Percentiles rank a stretch among this genome's conserved stretches.
phyloP scores from a whole-genome alignment of 164 flowering plant species.

The Macadamia tetraphylla region DNA sequence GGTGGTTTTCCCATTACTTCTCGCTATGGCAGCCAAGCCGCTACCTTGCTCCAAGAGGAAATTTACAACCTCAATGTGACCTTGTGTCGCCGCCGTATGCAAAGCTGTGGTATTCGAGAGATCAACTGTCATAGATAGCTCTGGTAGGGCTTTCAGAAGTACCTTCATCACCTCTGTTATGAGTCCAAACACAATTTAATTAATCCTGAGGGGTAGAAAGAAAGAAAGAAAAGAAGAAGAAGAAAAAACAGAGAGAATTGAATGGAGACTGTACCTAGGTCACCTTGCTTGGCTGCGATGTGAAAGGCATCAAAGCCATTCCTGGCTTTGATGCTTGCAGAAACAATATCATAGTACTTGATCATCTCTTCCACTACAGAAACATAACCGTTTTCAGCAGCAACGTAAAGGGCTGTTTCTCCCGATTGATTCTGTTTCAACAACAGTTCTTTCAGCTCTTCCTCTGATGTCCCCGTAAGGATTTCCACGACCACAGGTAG shows the following conservation, averaged over 20 bases:
- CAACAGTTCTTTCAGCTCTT: slow-evolving; percentile 47
- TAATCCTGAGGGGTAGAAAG: not conserved
- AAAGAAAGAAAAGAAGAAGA: not conserved
- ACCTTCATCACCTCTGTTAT: slow-evolving; percentile 62
- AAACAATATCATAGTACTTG: slow-evolving; percentile 49
- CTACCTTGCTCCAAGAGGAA: slow-evolving; percentile 63
- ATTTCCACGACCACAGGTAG: slow-evolving; percentile 37
- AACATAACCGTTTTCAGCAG: slow-evolving; percentile 80
- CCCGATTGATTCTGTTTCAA: slow-evolving; percentile 72
- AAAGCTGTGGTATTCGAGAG: slow-evolving; percentile 80
- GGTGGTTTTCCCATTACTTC: slow-evolving; percentile 88
- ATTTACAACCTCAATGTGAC: slow-evolving; percentile 64
- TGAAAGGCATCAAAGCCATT: slow-evolving; percentile 95
- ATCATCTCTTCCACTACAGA: slow-evolving; percentile 78
- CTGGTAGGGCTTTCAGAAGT: slow-evolving; percentile 61
- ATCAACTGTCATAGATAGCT: slow-evolving; percentile 84
- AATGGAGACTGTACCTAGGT: slow-evolving; percentile 46
- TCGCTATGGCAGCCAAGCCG: slow-evolving; percentile 65
- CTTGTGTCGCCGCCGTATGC: slow-evolving; percentile 89
- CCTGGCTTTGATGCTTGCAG: slow-evolving; percentile 77
- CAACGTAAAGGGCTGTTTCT: slow-evolving; percentile 83
- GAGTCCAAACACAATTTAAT: not conserved
- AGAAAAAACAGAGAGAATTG: not conserved
- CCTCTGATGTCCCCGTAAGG: slow-evolving; percentile 33
- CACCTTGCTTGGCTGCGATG: slow-evolving; percentile 94